phyloP scores from a whole-genome alignment of 192 early-diverging fungal genomes.

The Mortierella alpina region DNA sequence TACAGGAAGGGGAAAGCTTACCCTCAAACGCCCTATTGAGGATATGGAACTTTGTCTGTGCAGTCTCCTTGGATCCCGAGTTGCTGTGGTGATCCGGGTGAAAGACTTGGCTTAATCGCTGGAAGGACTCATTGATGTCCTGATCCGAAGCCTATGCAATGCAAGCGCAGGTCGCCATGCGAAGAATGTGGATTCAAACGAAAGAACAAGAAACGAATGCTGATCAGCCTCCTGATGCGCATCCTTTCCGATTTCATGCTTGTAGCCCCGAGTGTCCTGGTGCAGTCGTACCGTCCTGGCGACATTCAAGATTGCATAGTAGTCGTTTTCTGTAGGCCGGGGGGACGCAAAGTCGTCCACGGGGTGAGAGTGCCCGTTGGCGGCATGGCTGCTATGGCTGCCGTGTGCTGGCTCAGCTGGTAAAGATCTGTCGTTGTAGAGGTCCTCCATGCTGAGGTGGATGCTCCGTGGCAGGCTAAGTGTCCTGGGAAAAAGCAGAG shows the following conservation, averaged over 20 bases:
- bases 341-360: slow-evolving; percentile 22
- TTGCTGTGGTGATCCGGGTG: slow-evolving; percentile 81
- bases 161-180: too few relatives aligned
- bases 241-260: too few relatives aligned
- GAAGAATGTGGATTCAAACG: not conserved
- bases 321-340: slow-evolving; percentile 59
- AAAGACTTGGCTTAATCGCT: slow-evolving; percentile 73
- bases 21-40: slow-evolving; percentile 82
- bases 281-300: slow-evolving; percentile 59
- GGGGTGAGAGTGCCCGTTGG: slow-evolving; percentile 3
- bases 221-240: too few relatives aligned
- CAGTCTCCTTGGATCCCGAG: slow-evolving; percentile 65
- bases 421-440: slow-evolving; percentile 46
- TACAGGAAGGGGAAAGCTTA: slow-evolving; percentile 17
- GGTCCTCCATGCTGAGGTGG: slow-evolving; percentile 35
- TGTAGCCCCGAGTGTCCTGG: too few relatives aligned
- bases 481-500: not conserved
- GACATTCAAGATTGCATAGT: slow-evolving; percentile 75
- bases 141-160: slow-evolving; percentile 67
- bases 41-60: slow-evolving; percentile 74
- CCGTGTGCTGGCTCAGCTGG: slow-evolving; percentile 12
- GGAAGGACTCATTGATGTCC: slow-evolving; percentile 78
- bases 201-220: not conserved
- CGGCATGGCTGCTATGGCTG: not conserved
- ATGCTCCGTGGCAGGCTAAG: not conserved